A percentile compares a stretch with the other conserved stretches of the same genome.
Conservation (phyloP, 192 early-diverging fungal species). For the Coemansia sp. region DNA sequence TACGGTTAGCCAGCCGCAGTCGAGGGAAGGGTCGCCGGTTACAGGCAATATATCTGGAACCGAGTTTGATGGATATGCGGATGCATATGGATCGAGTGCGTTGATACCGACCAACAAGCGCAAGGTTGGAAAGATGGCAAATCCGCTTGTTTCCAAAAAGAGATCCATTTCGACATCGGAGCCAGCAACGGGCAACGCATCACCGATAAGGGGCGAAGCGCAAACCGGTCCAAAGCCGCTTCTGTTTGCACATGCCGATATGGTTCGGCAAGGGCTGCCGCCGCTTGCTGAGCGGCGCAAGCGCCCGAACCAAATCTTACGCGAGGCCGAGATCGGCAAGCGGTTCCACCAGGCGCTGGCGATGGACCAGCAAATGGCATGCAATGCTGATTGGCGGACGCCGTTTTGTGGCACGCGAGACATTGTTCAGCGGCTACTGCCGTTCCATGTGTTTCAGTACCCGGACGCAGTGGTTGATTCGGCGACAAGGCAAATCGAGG, state of each 20-base stretch:
- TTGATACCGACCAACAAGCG: conserved; percentile 32
- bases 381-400: conserved; percentile 59
- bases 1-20: conserved; percentile 25
- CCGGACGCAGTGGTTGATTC: conserved; percentile 47
- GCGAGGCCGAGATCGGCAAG: conserved; percentile 36
- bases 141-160: conserved; percentile 16
- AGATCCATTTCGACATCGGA: conserved; percentile 2
- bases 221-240: neutral
- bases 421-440: conserved; percentile 66
- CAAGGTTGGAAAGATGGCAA: conserved; percentile 40
- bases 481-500: conserved; percentile 17
- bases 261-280: conserved; percentile 3
- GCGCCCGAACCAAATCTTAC: conserved; percentile 17
- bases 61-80: conserved; percentile 18
- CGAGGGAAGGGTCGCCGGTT: conserved; percentile 38
- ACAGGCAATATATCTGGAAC: conserved; percentile 22
- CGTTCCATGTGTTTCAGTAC: conserved; percentile 77
- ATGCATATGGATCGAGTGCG: conserved; percentile 13
- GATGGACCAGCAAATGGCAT: conserved; percentile 57
- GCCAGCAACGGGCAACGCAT: neutral
- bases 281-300: conserved; percentile 23
- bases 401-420: conserved; percentile 66
- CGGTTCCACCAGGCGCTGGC: conserved; percentile 57
- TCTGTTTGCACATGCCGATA: conserved; percentile 25
- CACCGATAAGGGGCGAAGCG: neutral